Conservation (phyloP, 495 filamentous ascomycete genomes). For the Beverwykella pulmonaria region DNA sequence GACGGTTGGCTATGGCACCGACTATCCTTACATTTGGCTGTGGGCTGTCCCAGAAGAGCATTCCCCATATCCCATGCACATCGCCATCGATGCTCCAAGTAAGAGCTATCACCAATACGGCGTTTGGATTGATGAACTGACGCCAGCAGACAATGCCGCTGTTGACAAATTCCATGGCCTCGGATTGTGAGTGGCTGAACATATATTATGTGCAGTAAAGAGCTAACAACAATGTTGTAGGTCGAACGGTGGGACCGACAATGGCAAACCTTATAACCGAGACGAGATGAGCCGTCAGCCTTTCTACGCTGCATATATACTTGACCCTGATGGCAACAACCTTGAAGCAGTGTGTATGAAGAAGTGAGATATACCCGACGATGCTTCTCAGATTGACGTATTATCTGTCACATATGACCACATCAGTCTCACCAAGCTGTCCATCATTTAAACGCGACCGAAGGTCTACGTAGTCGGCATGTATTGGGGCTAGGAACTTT, state of each 20-base stretch:
- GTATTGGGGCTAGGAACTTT: no score
- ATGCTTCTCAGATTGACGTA: neutral
- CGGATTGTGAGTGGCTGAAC: conserved; percentile 22
- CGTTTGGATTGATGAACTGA: conserved; percentile 1
- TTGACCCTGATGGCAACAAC: conserved; percentile 38
- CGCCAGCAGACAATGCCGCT: conserved; percentile 19
- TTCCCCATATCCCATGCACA: conserved; percentile 20
- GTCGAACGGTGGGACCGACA: conserved; percentile 33
- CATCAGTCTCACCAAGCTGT: neutral
- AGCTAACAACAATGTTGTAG: conserved; percentile 4
- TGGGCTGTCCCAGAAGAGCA: conserved; percentile 28
- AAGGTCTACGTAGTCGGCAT: neutral
- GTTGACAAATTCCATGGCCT: conserved; percentile 24
- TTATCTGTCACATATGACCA: no score
- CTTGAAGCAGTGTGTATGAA: conserved; percentile 40
- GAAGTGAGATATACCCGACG: conserved; percentile 6
- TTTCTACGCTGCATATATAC: conserved; percentile 36
- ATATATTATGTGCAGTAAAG: neutral
- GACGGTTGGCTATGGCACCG: conserved; percentile 35
- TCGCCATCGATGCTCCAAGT: conserved; percentile 34
- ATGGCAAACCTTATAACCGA: conserved; percentile 39
- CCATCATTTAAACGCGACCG: neutral
- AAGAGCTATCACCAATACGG: neutral
- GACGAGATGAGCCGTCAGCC: conserved; percentile 39
- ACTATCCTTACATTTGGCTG: conserved; percentile 42